phyloP scores from a whole-genome alignment of 805 yeast genomes.

The Candida easanensis region DNA sequence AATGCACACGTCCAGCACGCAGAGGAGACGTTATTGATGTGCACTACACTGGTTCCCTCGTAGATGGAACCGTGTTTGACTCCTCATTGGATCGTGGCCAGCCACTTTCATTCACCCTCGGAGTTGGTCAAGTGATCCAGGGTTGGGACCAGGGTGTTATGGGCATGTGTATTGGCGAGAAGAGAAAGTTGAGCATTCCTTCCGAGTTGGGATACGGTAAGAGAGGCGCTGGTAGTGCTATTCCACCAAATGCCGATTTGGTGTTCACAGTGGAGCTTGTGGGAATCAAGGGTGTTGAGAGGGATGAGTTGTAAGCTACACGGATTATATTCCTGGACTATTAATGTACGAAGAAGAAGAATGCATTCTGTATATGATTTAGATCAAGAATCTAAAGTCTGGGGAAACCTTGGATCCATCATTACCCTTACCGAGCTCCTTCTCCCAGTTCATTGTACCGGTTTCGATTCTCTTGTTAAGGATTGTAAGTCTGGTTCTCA shows the following conservation, averaged over 20 bases:
- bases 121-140: conserved; percentile 73
- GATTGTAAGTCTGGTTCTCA: conserved; percentile 36
- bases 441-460: conserved; percentile 49
- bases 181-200: conserved; percentile 77
- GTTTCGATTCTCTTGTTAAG: conserved; percentile 41
- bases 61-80: conserved; percentile 72
- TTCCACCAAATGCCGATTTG: conserved; percentile 77
- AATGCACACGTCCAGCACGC: conserved; percentile 56
- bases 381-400: conserved; percentile 39
- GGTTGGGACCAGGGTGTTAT: conserved; percentile 91
- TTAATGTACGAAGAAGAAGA: too few relatives aligned
- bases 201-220: conserved; percentile 75
- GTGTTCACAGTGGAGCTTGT: conserved; percentile 65
- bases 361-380: too few relatives aligned
- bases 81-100: conserved; percentile 59
- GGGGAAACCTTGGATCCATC: conserved; percentile 41
- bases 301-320: conserved; percentile 22
- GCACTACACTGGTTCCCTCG: conserved; percentile 74
- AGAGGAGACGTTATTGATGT: conserved; percentile 69
- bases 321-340: too few relatives aligned
- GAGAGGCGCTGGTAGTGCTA: conserved; percentile 70
- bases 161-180: conserved; percentile 82
- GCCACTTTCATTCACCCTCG: conserved; percentile 74
- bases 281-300: conserved; percentile 41
- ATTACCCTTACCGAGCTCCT: conserved; percentile 38